phyloP scores from a whole-genome alignment of 2,329 filamentous ascomycete genomes.

The Colletotrichum incanum region DNA sequence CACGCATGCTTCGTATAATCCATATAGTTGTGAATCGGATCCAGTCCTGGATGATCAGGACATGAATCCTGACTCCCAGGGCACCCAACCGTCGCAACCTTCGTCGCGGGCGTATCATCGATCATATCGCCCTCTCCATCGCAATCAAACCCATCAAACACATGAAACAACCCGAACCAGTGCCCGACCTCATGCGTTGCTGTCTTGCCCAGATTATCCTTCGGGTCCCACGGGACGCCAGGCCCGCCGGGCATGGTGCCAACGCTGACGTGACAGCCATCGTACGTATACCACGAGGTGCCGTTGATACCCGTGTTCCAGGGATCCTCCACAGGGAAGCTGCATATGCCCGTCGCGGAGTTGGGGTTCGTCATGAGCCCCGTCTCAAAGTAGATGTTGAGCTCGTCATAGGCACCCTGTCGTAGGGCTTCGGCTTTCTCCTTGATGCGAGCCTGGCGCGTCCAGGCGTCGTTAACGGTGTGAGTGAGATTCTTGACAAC shows the following conservation, averaged over 20 bases:
- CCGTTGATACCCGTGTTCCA: constrained; percentile 38
- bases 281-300: constrained; percentile 34
- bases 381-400: constrained; percentile 60
- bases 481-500: constrained; percentile 24
- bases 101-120: constrained; percentile 52
- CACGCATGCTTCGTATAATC: constrained; percentile 47
- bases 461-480: constrained; percentile 39
- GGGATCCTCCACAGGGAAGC: constrained; percentile 53
- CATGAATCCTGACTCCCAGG: constrained; percentile 51
- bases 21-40: constrained; percentile 51
- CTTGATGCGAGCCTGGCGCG: constrained; percentile 26
- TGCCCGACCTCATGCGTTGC: constrained; percentile 59
- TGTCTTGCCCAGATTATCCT: constrained; percentile 46
- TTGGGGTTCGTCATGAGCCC: constrained; percentile 38
- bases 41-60: constrained; percentile 45
- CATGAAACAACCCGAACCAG: constrained; percentile 61
- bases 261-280: constrained; percentile 43
- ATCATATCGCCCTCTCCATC: constrained; percentile 52
- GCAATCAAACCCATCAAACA: constrained; percentile 56
- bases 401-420: constrained; percentile 54
- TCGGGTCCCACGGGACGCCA: constrained; percentile 39
- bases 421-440: constrained; percentile 45
- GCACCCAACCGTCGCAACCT: constrained; percentile 49
- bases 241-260: constrained; percentile 43
- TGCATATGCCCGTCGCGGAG: constrained; percentile 56